These are phyloP conservation scores for Pascua guehoae DNA, from an alignment of 1,284 basidiomycete genomes.

Conservation along the genomic window DNA sequence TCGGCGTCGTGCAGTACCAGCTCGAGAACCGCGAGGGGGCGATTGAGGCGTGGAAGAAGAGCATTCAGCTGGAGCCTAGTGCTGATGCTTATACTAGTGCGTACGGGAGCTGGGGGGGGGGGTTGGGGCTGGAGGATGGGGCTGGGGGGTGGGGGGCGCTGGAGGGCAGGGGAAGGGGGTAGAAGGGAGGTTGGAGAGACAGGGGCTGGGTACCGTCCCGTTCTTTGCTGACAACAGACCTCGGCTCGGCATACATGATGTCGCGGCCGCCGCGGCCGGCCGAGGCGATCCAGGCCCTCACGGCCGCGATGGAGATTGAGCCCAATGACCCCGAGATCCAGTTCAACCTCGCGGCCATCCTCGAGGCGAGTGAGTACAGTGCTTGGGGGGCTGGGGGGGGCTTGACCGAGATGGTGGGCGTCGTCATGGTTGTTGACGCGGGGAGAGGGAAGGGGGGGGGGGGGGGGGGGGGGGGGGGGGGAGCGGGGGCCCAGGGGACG, in stretches of 20 bases:
- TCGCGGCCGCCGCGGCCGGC: slow-evolving; percentile 79
- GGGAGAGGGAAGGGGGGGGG: too few species aligned
- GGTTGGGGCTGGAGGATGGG: too few species aligned
- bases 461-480: too few species aligned
- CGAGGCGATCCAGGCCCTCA: slow-evolving; percentile 81
- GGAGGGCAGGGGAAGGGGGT: too few species aligned
- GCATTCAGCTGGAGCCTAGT: slow-evolving; percentile 76
- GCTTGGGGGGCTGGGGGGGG: too few species aligned
- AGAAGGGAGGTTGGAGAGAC: too few species aligned
- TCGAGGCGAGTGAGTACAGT: slow-evolving; percentile 45
- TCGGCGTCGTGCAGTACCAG: slow-evolving; percentile 49
- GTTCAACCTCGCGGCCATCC: slow-evolving; percentile 72
- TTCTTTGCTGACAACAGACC: slow-evolving; percentile 55
- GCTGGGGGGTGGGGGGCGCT: too few species aligned
- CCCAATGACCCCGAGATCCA: slow-evolving; percentile 92
- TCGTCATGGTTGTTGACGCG: too few species aligned
- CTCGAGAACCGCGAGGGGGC: slow-evolving; percentile 77
- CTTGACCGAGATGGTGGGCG: too few species aligned
- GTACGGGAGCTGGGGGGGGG: too few species aligned
- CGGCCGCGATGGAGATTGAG: slow-evolving; percentile 77
- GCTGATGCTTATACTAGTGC: slow-evolving; percentile 83
- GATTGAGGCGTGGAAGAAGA: slow-evolving; percentile 81
- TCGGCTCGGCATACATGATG: slow-evolving; percentile 91
- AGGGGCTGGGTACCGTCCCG: too few species aligned
- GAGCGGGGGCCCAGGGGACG: too few species aligned